Evolutionary conservation across 1,139 yeast genomes (phyloP), one percentile per base, ranked within the genome.

Genomic region (Kodamaea plutei): DNA sequence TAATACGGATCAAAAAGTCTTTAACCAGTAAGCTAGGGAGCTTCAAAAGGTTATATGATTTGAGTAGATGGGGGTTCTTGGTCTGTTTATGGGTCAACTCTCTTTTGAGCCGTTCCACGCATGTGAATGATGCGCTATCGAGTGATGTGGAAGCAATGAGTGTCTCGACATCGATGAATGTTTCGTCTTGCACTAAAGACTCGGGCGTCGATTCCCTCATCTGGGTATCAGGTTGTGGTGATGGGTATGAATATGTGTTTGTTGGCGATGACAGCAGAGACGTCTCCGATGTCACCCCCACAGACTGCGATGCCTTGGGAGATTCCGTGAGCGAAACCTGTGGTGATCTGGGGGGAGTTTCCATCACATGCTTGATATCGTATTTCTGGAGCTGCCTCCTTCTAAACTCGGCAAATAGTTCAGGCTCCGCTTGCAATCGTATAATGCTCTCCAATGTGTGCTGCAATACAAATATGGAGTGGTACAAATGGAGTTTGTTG

Each of bases 1-100:
- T 58, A 28, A 68, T 64, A 26, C 74, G 47, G 10, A 54, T 38
- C 23, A 68, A 47, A 42, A 62, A 68, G 29, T 62, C 54, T 26
- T 54, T 60, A n/a, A 66, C 47, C 15, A 65, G 42, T 22, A 67
- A 41, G 5, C 58, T 43, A 2, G 74, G 73, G 3, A 57, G 46
- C 31, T 61, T 55, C 10, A 63, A 47, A 18, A 68, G 47, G 34
- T 61, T 58, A 39, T 67, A 68, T 2, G 52, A 38, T 38, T 55
- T 59, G 30, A 61, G 36, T 5, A 66, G 53, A 37, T 55, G 65
- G 14, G 40, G 39, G 29, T 48, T 52, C 37, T 60, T 65, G 9
- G 28, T 25, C 19, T 17, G 25, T 2, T 29, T 12, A 14, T 14
- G 27, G 8, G 20, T 16, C 20, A 30, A 34, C 28, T 16, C 35